phyloP scores from a whole-genome alignment of 2,329 filamentous ascomycete genomes.

The Verticillium alfalfae region DNA sequence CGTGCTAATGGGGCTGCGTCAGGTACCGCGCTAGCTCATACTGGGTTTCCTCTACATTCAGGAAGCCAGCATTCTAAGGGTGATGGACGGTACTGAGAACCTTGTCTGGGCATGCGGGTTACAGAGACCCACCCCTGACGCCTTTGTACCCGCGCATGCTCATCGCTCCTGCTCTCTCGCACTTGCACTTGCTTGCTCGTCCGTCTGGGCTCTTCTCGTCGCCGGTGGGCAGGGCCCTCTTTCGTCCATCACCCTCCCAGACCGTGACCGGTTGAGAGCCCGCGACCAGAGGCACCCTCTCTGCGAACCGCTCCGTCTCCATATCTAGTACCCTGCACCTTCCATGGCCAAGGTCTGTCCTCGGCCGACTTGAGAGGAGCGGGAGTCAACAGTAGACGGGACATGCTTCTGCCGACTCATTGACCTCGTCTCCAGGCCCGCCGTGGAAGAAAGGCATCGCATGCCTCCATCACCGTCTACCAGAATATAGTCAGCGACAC shows the following conservation, averaged over 20 bases:
- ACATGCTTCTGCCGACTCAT: background rate
- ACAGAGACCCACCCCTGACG: constrained; percentile 1
- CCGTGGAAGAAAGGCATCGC: background rate
- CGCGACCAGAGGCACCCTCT: background rate
- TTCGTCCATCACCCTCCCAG: too few relatives aligned
- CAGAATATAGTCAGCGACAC: too few relatives aligned
- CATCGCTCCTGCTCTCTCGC: background rate
- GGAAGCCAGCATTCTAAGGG: background rate
- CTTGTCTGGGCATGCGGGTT: background rate
- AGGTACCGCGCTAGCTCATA: background rate
- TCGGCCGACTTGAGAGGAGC: background rate
- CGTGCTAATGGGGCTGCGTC: constrained; percentile 2
- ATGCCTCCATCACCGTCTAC: background rate
- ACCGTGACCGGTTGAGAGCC: background rate
- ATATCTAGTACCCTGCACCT: background rate
- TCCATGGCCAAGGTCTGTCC: background rate
- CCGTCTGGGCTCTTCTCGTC: background rate
- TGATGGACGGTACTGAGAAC: background rate
- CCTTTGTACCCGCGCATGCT: constrained; percentile 2
- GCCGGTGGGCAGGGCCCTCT: background rate
- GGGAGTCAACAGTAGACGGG: background rate
- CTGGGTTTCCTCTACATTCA: background rate
- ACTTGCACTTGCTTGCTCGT: background rate
- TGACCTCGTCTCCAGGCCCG: background rate
- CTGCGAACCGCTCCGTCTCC: background rate